These are phyloP conservation scores for Xenosphaeropsis pyriputrescens DNA, from an alignment of 2,329 filamentous ascomycete genomes.

Conservation along the genomic window DNA sequence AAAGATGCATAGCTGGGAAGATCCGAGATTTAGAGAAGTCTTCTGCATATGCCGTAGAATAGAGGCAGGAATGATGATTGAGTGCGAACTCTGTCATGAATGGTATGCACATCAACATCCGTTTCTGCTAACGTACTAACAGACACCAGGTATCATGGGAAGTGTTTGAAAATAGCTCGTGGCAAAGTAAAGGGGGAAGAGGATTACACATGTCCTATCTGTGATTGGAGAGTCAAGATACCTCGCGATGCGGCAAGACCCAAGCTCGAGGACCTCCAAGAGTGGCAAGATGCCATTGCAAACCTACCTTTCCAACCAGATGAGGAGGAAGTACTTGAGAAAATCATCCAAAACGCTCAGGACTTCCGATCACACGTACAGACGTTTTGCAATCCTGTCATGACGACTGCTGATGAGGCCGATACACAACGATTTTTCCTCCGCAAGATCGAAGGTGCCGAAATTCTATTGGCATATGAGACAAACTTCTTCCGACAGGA, in stretches of 20 bases:
- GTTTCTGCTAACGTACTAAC: not conserved
- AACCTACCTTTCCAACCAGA: conserved; percentile 85
- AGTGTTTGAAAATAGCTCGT: conserved; percentile 92
- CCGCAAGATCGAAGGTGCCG: conserved; percentile 91
- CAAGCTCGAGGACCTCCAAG: conserved; percentile 78
- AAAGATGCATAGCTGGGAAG: conserved; percentile 39
- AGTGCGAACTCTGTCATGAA: conserved; percentile 95
- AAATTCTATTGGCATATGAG: conserved; percentile 80
- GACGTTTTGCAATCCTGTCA: conserved; percentile 65
- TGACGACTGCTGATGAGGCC: conserved; percentile 72
- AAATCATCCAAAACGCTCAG: conserved; percentile 73
- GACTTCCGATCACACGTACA: conserved; percentile 74
- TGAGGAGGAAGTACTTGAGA: conserved; percentile 75
- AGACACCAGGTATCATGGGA: conserved; percentile 72
- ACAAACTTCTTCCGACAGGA: conserved; percentile 98
- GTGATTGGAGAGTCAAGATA: conserved; percentile 93
- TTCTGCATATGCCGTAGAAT: conserved; percentile 93
- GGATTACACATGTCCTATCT: conserved; percentile 96
- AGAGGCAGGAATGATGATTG: conserved; percentile 98
- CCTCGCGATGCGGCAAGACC: conserved; percentile 90
- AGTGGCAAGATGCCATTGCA: conserved; percentile 73
- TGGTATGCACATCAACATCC: conserved; percentile 45
- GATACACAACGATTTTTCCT: conserved; percentile 89
- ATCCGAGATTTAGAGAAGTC: conserved; percentile 57
- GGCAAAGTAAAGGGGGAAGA: conserved; percentile 98